Evolutionary conservation across 2,329 filamentous ascomycete genomes (phyloP).

Genomic region (Alternaria viburni): DNA sequence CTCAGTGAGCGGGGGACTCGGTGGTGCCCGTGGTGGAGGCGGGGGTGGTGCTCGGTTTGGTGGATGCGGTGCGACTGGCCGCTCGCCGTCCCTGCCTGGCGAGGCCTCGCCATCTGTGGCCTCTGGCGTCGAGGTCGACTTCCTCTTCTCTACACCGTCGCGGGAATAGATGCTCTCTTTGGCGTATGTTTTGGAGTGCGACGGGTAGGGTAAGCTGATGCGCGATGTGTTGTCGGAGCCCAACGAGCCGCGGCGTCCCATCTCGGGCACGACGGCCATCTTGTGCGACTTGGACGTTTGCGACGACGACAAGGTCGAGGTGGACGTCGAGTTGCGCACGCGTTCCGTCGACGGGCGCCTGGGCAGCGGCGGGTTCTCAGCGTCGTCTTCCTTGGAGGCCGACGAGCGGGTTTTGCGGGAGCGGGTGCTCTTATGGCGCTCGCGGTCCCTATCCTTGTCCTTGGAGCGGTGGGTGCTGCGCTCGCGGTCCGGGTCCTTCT

Average conservation of each 20-base stretch:
- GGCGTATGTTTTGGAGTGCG: conserved; percentile 88
- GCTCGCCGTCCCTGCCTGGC: conserved; percentile 31
- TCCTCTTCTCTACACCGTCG: conserved; percentile 45
- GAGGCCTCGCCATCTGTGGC: conserved; percentile 50
- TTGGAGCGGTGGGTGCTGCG: conserved; percentile 29
- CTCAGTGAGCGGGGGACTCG: conserved; percentile 57
- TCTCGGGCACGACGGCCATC: conserved; percentile 55
- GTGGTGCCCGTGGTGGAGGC: conserved; percentile 46
- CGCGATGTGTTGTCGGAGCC: conserved; percentile 47
- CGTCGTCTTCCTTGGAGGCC: conserved; percentile 33
- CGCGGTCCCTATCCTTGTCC: conserved; percentile 33
- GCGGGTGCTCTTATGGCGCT: conserved; percentile 36
- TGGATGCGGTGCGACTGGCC: conserved; percentile 12
- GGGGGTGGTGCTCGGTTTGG: conserved; percentile 26
- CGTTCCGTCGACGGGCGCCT: conserved; percentile 36
- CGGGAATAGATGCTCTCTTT: conserved; percentile 78
- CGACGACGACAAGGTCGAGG: conserved; percentile 22
- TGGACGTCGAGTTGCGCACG: conserved; percentile 34
- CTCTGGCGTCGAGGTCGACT: conserved; percentile 47
- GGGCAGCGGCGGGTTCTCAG: conserved; percentile 21
- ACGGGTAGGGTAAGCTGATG: conserved; percentile 71
- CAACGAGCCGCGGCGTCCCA: conserved; percentile 50
- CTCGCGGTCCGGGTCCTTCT: conserved; percentile 41
- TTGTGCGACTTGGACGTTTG: conserved; percentile 37
- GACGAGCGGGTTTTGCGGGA: conserved; percentile 42